Base-by-base conservation (phyloP, 2,329 filamentous ascomycete species). In the Anthostomella pinea region DNA sequence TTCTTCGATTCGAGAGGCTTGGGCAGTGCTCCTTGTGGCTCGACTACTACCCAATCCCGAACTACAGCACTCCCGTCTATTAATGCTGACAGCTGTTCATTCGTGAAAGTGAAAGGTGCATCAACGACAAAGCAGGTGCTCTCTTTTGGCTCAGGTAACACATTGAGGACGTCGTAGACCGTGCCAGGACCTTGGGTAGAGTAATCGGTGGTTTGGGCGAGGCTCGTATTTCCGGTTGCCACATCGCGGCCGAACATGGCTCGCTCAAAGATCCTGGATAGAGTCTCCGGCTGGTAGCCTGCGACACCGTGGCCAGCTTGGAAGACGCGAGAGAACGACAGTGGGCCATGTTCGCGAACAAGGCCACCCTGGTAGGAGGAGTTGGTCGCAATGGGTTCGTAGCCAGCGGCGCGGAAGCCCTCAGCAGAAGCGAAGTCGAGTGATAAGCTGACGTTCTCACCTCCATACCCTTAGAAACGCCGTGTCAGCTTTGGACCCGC, bases 281-380 rank as follows among this genome's bases (percentile, higher is more conserved):
- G 54, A 2, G 67, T 67, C 19, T 64, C 50, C 6, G 69, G 70
- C 49, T 72, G 69, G 39, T 68, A 66, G 18, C 61, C 68, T 0
- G 69, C 68, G 3, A 72, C 66, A 46, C 72, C 65, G 46, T 77
- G 73, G 1, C 74, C 72, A 6, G 72, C 65, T 46, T 76, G 65
- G 48, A 73, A 77, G 19, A 77, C 65, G 0, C 74, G 64, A 20
- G 68, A 69, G 54, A 78, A 79, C 4, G 69, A 73, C 39, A 77
- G 69, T 41, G 85, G 85, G 8, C 79, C 81, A 46, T 73, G 80
- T 52, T 85, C 80, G 1, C 81, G 71, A 0, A 83, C 81, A 35
- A 74, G 72, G 10, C 82, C 83, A 18, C 70, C 79, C 58, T 75
- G 72, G 60, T 79, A 79, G 6, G 68, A 66, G 8, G 45, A 43